Evolutionary conservation across 192 early-diverging fungal species (phyloP), one percentile per base, ranked within the genome.

Genomic region (Coemansia sp.): DNA sequence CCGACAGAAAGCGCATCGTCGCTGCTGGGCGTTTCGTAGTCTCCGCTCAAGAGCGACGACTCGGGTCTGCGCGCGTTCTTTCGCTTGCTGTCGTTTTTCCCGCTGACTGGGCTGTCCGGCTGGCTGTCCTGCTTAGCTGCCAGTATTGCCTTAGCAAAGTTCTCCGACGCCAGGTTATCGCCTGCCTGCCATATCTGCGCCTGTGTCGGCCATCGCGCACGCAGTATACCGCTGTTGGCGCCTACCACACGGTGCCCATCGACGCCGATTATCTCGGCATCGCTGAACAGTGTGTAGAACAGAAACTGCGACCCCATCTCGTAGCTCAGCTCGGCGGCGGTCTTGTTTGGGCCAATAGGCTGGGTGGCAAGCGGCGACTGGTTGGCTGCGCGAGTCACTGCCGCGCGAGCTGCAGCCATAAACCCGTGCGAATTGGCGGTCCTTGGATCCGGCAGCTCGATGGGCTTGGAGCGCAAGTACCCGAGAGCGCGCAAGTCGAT

Each of bases 401-500:
- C 76, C 4, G 66, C 52, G 2, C 63, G 63, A 0, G 65, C 65
- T 1, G 79, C 74, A 0, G 73, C 66, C 60, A 71, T 50, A 23
- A 61, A 59, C 2, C 57, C 58, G 14, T 56, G 46, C 3, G 58
- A 23, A 58, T 48, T 75, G 71, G 13, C 74, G 42, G 55, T 79
- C 79, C 63, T 79, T 36, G 34, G 70, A 67, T 49, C 79, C 10
- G 67, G 73, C 60, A 64, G 54, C 36, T 65, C 72, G 4, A 55
- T 54, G 15, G 58, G 53, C 66, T 77, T 59, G 73, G 73, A 65
- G 83, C 88, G 61, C 85, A 81, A 7, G 42, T 69, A 83, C 19
- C 91, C 91, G 69, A 93, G 89, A 0, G 90, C 90, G 35, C 90
- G 87, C 61, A 91, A 63, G 58, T 90, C 86, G 5, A 93, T 83